Base-by-base conservation (phyloP, 1,284 basidiomycete genomes). In the Erythrobasidium hasegawianum region DNA sequence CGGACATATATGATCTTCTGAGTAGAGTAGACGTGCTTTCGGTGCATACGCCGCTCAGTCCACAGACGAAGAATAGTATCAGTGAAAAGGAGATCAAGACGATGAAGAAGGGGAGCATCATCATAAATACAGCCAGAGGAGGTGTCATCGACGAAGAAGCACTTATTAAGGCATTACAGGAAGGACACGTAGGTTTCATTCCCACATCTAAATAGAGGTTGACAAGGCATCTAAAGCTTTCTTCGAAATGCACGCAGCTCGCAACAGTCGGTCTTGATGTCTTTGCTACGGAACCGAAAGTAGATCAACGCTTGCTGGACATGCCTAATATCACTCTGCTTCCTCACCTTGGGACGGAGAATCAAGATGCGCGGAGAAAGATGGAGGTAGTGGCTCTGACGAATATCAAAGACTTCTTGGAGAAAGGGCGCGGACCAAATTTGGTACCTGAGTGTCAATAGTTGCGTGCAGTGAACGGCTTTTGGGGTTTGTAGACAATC, bases 291-390 rank as follows among this genome's bases (percentile, higher is more conserved):
- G 92, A 96, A 77, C 92, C 91, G 0, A 78, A 85, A 50, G 86
- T 95, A 60, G 89, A 94, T 77, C 87, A 88, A 1, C 83, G 85
- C 18, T 79, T 94, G 45, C 81, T 91, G 67, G 82, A 85, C 14
- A 89, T 90, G 78, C 85, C 87, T 29, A 87, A 90, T 71, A 85
- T 90, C 69, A 87, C 87, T 14, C 81, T 95, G 13, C 82, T 95
- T n/a, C 92, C 92, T 1, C 92, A 66, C 40, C 27, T 68, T 22
- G 50, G 91, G 41, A 92, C 90, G 1, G 87, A 90, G 76, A 92
- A 85, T 43, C 82, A 84, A 69, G 90, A 93, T 73, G 83, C 87
- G 2, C 88, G 90, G 76, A 83, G 84, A 72, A 84, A 84, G 77
- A 92, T 91, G 87, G 64, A 90, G 78, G 80, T 89, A 33, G 83